Evolutionary conservation across 1,284 basidiomycete species (phyloP), one percentile per base, ranked within the genome.

Genomic region (Ustilago loliicola): DNA sequence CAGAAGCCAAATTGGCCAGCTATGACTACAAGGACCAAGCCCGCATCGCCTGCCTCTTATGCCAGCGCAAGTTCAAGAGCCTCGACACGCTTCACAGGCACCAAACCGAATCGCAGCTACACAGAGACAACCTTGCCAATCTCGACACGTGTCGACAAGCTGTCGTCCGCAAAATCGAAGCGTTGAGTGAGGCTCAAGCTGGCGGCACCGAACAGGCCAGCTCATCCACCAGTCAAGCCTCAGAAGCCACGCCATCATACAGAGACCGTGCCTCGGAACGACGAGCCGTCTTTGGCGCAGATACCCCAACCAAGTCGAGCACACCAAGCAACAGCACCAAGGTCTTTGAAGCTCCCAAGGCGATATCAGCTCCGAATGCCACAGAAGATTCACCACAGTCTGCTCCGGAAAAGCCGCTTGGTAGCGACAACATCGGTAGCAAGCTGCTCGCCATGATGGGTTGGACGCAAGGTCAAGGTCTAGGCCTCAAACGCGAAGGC

Each of bases 401-500:
- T 47, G 74, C 74, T 10, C 68, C 58, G 7, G 74, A 64, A n/a
- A 68, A 67, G 53, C 73, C 64, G 29, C 73, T 79, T 21, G 72
- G 65, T 10, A 64, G 54, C 48, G 47, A 66, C 59, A 79, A 79
- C 29, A 50, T 76, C 25, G 77, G 77, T 47, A 73, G 60, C 63
- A 77, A 66, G 55, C 57, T 79, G 32, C 68, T 79, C 2, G 70
- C 60, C 2, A 67, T 69, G 66, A 79, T 79, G 77, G 77, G 77
- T 8, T 79, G 77, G 77, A 59, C 68, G 0, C 66, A 70, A 17
- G 77, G 77, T 29, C 57, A 70, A 52, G 77, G 77, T 32, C 53
- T 79, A 8, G 77, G 77, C 2, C 32, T 40, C 21, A 25, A 63
- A 7, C 30, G 65, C 3, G 23, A 73, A 42, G 77, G 77, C 6